Percentiles rank a stretch among this genome's conserved stretches.
phyloP scores from a whole-genome alignment of 306 rosid genomes.

The Casuarina cunninghamiana region DNA sequence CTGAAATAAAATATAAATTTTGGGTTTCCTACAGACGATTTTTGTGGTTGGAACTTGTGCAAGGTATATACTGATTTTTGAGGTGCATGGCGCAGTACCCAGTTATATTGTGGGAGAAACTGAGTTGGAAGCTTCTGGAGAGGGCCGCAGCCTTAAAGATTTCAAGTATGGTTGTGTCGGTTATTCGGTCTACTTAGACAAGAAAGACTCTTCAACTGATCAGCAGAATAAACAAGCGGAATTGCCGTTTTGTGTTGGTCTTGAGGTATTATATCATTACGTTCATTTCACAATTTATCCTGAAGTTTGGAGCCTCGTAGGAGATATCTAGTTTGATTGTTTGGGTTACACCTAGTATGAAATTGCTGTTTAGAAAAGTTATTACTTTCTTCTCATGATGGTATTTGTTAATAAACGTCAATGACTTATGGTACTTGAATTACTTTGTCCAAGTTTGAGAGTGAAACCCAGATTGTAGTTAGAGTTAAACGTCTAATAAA shows the following conservation, averaged over 20 bases:
- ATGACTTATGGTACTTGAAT: background rate
- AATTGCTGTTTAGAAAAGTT: background rate
- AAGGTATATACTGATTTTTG: slow-evolving; percentile 31
- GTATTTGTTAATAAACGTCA: background rate
- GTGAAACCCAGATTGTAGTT: background rate
- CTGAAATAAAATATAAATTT: background rate
- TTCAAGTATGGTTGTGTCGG: slow-evolving; percentile 90
- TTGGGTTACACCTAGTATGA: background rate
- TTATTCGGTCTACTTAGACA: slow-evolving; percentile 78
- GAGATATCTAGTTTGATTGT: background rate
- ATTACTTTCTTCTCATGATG: background rate
- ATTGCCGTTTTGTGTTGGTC: slow-evolving; percentile 82
- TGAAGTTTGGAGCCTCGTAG: background rate
- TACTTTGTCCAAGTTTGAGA: background rate
- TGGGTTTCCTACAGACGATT: background rate
- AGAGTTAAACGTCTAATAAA: background rate
- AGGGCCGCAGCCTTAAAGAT: slow-evolving; percentile 66
- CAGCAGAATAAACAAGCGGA: slow-evolving; percentile 59
- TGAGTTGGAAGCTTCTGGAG: slow-evolving; percentile 75
- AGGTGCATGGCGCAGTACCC: slow-evolving; percentile 55
- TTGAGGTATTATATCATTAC: slow-evolving; percentile 61
- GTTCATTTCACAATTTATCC: slow-evolving; percentile 5
- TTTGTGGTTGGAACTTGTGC: background rate
- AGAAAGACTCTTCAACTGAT: slow-evolving; percentile 55
- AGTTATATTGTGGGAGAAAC: slow-evolving; percentile 71